Conservation (phyloP, 2,329 filamentous ascomycete genomes). For the Clonostachys solani region DNA sequence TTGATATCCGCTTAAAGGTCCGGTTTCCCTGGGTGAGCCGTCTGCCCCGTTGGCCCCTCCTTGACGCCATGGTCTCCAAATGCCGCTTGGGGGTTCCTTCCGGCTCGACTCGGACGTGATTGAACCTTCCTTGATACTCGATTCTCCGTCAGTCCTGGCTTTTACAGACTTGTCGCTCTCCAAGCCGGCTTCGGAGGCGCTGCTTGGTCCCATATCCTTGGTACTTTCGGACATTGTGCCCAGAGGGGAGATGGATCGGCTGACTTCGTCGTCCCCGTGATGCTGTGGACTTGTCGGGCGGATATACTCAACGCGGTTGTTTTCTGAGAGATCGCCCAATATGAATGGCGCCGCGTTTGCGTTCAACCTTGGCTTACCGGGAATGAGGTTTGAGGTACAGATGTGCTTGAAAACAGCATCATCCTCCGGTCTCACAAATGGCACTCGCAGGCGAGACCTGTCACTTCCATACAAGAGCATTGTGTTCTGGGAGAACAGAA, state of each 20-base stretch:
- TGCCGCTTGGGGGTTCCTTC: slow-evolving; percentile 48
- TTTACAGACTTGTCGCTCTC: slow-evolving; percentile 33
- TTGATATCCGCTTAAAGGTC: slow-evolving; percentile 63
- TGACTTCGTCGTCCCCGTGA: slow-evolving; percentile 12
- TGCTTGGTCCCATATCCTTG: slow-evolving; percentile 25
- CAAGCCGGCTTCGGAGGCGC: slow-evolving; percentile 35
- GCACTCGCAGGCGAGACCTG: slow-evolving; percentile 80
- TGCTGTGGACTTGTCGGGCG: background rate
- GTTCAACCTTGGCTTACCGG: slow-evolving; percentile 56
- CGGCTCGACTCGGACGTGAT: slow-evolving; percentile 23
- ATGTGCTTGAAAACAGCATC: slow-evolving; percentile 77
- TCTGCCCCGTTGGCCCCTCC: slow-evolving; percentile 46
- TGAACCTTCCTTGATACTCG: slow-evolving; percentile 17
- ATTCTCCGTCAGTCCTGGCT: slow-evolving; percentile 12
- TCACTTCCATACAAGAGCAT: slow-evolving; percentile 86
- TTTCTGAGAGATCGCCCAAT: slow-evolving; percentile 22
- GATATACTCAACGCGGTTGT: slow-evolving; percentile 12
- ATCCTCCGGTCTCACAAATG: slow-evolving; percentile 88
- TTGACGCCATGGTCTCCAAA: slow-evolving; percentile 71
- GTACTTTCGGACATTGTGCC: slow-evolving; percentile 24
- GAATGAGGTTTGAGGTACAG: slow-evolving; percentile 53
- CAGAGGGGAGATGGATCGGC: slow-evolving; percentile 25
- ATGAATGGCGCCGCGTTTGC: slow-evolving; percentile 41
- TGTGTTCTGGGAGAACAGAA: slow-evolving; percentile 87
- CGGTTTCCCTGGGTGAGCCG: slow-evolving; percentile 45